Evolutionary conservation across 805 yeast species (phyloP).

Genomic region (Lipomyces spencermartinsiae): DNA sequence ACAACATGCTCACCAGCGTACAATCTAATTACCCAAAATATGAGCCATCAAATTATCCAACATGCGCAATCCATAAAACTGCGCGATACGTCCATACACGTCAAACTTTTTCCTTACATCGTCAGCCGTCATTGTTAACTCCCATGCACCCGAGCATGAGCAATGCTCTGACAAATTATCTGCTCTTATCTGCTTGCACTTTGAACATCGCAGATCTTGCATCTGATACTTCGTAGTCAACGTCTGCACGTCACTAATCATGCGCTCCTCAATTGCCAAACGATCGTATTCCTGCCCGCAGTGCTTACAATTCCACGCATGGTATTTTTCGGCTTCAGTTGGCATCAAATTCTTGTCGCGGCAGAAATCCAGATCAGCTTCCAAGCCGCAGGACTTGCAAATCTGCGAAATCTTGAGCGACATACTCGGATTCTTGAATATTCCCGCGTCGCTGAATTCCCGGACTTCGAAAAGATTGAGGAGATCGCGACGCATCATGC

Average conservation of each 20-base stretch:
- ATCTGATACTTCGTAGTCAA: conserved; percentile 64
- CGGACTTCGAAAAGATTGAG: conserved; percentile 75
- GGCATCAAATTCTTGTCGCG: conserved; percentile 57
- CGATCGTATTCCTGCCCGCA: conserved; percentile 72
- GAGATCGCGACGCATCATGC: conserved; percentile 76
- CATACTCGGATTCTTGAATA: conserved; percentile 75
- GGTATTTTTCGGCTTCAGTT: conserved; percentile 11
- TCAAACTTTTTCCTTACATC: conserved; percentile 55
- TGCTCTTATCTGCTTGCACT: conserved; percentile 71
- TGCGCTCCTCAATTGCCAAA: conserved; percentile 75
- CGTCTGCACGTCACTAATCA: conserved; percentile 68
- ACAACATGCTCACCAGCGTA: not conserved
- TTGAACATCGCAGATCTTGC: conserved; percentile 83
- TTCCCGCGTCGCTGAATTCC: conserved; percentile 81
- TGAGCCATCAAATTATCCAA: conserved; percentile 32
- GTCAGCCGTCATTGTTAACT: conserved; percentile 56
- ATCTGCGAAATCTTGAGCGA: conserved; percentile 70
- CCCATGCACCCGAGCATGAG: conserved; percentile 88
- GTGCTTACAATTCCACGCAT: conserved; percentile 65
- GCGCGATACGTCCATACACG: conserved; percentile 65
- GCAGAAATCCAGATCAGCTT: conserved; percentile 82
- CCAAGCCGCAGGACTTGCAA: conserved; percentile 79
- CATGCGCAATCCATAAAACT: conserved; percentile 64
- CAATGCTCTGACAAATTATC: conserved; percentile 78
- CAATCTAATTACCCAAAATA: conserved; percentile 7